Percentiles rank a stretch among this genome's conserved stretches.
Conservation (phyloP, 202 grass and related monocot species). For the Setaria viridis region DNA sequence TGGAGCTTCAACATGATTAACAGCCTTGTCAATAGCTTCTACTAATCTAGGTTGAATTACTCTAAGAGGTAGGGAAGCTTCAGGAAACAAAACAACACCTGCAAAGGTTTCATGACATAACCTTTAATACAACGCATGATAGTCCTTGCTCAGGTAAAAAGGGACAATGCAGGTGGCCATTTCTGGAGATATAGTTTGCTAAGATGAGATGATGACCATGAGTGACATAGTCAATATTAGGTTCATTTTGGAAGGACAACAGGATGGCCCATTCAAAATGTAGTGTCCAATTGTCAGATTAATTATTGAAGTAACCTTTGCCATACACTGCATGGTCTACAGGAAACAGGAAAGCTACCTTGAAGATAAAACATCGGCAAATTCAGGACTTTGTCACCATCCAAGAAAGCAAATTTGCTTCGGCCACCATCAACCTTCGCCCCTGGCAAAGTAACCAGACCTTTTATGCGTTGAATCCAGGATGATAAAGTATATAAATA, state of each 20-base stretch:
- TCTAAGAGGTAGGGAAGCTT: constrained; percentile 70
- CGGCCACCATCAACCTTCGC: constrained; percentile 70
- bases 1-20: constrained; percentile 76
- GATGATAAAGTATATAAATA: constrained; percentile 40
- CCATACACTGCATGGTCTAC: constrained; percentile 33
- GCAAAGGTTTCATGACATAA: constrained; percentile 48
- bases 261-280: constrained; percentile 12
- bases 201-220: constrained; percentile 21
- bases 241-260: constrained; percentile 2
- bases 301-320: constrained; percentile 26
- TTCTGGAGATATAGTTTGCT: constrained; percentile 14
- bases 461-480: constrained; percentile 26
- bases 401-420: constrained; percentile 64
- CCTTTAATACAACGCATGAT: constrained; percentile 2
- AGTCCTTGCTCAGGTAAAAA: constrained; percentile 29
- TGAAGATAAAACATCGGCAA: constrained; percentile 89
- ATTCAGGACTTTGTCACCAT: constrained; percentile 61
- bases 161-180: constrained; percentile 38
- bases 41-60: constrained; percentile 73
- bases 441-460: constrained; percentile 34
- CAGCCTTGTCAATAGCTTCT: constrained; percentile 79
- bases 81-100: constrained; percentile 97
- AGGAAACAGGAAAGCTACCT: constrained; percentile 58
- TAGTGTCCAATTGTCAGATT: constrained; percentile 16
- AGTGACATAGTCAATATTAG: constrained; percentile 20